Evolutionary conservation across 2,329 filamentous ascomycete species (phyloP), one percentile per base, ranked within the genome.

Genomic region (Coniochaeta prunicola): DNA sequence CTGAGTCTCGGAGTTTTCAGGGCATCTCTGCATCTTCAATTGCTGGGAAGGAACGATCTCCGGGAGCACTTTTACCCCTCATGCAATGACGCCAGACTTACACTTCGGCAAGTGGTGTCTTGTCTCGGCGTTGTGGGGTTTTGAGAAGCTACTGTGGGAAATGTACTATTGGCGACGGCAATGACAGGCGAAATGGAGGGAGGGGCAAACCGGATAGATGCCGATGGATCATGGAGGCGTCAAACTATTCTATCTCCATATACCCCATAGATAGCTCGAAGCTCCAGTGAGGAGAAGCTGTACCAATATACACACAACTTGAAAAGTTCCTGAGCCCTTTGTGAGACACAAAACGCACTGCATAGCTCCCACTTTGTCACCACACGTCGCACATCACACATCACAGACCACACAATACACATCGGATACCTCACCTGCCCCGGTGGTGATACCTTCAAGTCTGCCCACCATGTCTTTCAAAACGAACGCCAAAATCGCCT

Each of bases 401-500:
- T n/a, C n/a, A n/a, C n/a, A n/a, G n/a, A n/a, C n/a, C n/a, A 36
- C 34, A 13, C 38, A 21, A 19, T n/a, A 42, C 48, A 30, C 4
- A 28, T 19, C 53, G 57, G 57, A 54, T 60, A 80, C 64, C n/a
- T n/a, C n/a, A n/a, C n/a, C n/a, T n/a, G n/a, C n/a, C n/a, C n/a
- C n/a, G n/a, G n/a, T n/a, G n/a, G n/a, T n/a, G n/a, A 63, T 7
- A 8, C 7, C 12, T 36, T 13, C 34, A 36, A 36, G 34, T 15
- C 34, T 15, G n/a, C 17, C 34, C 12, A 36, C 12, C 36, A 94
- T 94, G 92, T 80, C 89, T 60, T 92, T 97, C 80, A 90, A 89
- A 71, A 96, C 89, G 65, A 96, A 90, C 73, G 88, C 91, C 61
- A 91, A 89, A 63, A 96, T 97, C 75, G 83, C 87, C 79, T 90